phyloP scores from a whole-genome alignment of 1,284 basidiomycete genomes.

The Tremellales sp. region DNA sequence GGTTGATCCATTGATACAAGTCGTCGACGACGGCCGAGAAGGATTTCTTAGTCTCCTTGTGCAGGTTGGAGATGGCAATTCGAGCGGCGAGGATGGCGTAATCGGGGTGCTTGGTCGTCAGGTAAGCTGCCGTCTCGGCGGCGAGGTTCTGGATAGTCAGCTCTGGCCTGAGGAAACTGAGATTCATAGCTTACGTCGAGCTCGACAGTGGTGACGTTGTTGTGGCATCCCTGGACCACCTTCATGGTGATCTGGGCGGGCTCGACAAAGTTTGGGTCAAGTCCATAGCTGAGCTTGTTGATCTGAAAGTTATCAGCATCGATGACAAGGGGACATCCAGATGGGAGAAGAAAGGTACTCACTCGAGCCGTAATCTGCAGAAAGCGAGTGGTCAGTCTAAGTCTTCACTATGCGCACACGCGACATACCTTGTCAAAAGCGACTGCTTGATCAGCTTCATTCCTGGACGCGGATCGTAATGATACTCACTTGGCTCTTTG shows the following conservation, averaged over 20 bases:
- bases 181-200: conserved; percentile 67
- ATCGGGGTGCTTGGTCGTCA: conserved; percentile 95
- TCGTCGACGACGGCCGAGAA: conserved; percentile 91
- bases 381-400: conserved; percentile 5
- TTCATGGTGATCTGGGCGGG: conserved; percentile 94
- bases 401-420: neutral
- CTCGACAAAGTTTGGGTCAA: conserved; percentile 89
- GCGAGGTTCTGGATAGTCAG: conserved; percentile 68
- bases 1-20: conserved; percentile 92
- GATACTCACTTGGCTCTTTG: conserved; percentile 37
- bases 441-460: conserved; percentile 12
- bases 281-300: conserved; percentile 93
- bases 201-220: conserved; percentile 90
- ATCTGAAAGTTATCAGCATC: conserved; percentile 58
- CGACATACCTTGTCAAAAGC: conserved; percentile 37
- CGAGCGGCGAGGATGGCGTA: conserved; percentile 98
- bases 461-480: neutral
- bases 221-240: conserved; percentile 91
- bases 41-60: conserved; percentile 98
- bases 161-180: neutral
- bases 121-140: conserved; percentile 94
- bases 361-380: conserved; percentile 25
- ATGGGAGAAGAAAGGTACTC: conserved; percentile 4
- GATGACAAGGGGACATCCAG: neutral
- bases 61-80: conserved; percentile 96